A percentile compares a stretch with the other conserved stretches of the same genome.
These are phyloP conservation scores for Ambrosia trifida DNA, from an alignment of 129 eudicot genomes.

Conservation along the genomic window DNA sequence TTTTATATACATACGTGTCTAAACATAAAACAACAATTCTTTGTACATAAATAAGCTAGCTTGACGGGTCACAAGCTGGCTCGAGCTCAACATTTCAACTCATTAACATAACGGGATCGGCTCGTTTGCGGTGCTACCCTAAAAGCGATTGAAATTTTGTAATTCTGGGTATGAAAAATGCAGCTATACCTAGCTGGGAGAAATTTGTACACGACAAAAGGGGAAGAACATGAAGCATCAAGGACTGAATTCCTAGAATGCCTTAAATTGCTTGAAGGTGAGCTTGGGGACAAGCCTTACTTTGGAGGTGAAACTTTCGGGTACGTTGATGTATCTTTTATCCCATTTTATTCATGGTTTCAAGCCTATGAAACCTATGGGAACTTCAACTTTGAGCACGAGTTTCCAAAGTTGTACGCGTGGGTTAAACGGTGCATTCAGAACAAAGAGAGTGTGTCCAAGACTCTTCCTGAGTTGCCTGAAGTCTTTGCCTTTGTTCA, in stretches of 20 bases:
- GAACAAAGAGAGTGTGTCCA: slow-evolving; percentile 41
- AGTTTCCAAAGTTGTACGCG: slow-evolving; percentile 42
- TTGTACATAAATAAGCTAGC: too few relatives aligned
- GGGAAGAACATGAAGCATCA: slow-evolving; percentile 38
- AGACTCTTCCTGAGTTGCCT: slow-evolving; percentile 34
- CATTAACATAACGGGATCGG: too few relatives aligned
- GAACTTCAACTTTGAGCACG: slow-evolving; percentile 31
- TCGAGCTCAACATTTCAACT: too few relatives aligned
- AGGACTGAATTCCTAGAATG: slow-evolving; percentile 32
- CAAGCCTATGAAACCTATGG: slow-evolving; percentile 43
- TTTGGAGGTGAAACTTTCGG: slow-evolving; percentile 48
- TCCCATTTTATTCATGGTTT: slow-evolving; percentile 50
- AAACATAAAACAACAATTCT: too few relatives aligned
- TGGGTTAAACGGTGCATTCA: slow-evolving; percentile 56
- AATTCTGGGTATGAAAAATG: neutral
- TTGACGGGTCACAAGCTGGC: too few relatives aligned
- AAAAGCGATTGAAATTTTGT: too few relatives aligned
- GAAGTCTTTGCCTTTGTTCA: slow-evolving; percentile 30
- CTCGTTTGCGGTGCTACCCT: too few relatives aligned
- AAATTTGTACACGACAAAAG: slow-evolving; percentile 28
- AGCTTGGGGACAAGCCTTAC: slow-evolving; percentile 52
- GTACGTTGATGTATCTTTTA: slow-evolving; percentile 35
- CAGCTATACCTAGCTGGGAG: slow-evolving; percentile 30
- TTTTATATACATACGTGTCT: too few relatives aligned
- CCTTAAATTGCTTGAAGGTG: slow-evolving; percentile 41